Conservation (phyloP, 805 yeast genomes). For the Lachancea kluyveri region DNA sequence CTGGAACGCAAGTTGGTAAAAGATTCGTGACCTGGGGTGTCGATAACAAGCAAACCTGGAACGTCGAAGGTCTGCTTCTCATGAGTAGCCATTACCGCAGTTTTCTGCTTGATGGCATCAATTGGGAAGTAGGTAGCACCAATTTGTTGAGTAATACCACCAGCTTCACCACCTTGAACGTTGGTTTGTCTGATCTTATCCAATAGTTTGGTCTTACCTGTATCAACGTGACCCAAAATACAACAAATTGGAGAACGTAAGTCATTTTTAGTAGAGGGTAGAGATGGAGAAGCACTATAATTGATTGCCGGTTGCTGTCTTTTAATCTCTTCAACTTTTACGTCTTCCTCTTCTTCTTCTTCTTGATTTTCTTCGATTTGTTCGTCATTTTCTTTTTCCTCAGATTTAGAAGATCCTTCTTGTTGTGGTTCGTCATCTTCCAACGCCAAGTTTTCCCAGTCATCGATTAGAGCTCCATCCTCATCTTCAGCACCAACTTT, state of each 20-base stretch:
- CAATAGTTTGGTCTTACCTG: conserved; percentile 96
- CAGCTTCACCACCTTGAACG: conserved; percentile 99
- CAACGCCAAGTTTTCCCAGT: conserved; percentile 74
- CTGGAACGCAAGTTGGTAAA: conserved; percentile 95
- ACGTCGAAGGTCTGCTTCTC: conserved; percentile 86
- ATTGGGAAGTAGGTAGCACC: conserved; percentile 99
- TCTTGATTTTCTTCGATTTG: conserved; percentile 31
- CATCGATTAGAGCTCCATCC: conserved; percentile 65
- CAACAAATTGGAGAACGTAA: conserved; percentile 98
- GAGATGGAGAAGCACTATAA: conserved; percentile 26
- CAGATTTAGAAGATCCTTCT: no score
- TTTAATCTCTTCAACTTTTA: conserved; percentile 21
- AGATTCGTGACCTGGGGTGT: conserved; percentile 99
- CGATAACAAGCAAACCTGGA: conserved; percentile 94
- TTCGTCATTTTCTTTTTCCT: conserved; percentile 49
- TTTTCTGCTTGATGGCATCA: conserved; percentile 84
- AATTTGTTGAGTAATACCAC: conserved; percentile 99
- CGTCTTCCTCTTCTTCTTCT: conserved; percentile 15
- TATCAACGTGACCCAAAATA: conserved; percentile 99
- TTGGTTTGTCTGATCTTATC: conserved; percentile 98
- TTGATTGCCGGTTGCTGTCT: conserved; percentile 11
- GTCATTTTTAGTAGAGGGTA: conserved; percentile 39
- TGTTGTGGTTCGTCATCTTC: conserved; percentile 54
- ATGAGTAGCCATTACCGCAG: conserved; percentile 81
- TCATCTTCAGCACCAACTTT: conserved; percentile 32